These are phyloP conservation scores for Morella rubra DNA, from an alignment of 306 rosid genomes.

Conservation along the genomic window DNA sequence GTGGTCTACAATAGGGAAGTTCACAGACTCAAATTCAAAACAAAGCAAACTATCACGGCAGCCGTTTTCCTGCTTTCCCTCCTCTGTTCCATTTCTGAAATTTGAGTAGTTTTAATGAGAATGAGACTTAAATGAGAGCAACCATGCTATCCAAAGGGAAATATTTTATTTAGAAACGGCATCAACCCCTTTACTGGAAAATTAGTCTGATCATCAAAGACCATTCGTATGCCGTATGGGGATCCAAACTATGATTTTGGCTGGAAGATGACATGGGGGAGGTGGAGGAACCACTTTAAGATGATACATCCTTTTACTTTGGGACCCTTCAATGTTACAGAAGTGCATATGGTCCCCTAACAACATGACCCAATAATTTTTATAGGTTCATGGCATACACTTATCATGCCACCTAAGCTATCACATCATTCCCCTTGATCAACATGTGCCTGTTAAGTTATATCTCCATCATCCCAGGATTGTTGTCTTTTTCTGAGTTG, in stretches of 20 bases:
- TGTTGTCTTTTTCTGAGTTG: not conserved
- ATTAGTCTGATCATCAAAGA: not conserved
- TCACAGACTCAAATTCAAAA: not conserved
- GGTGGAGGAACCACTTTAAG: not conserved
- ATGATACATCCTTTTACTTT: not conserved
- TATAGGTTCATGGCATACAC: slow-evolving; percentile 40
- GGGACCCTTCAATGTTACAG: not conserved
- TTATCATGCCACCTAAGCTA: slow-evolving; percentile 58
- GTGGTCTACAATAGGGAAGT: not conserved
- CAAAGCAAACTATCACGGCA: not conserved
- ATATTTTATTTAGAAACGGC: too few relatives aligned
- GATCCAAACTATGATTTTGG: too few relatives aligned
- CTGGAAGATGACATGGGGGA: not conserved
- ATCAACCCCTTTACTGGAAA: too few relatives aligned
- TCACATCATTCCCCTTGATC: slow-evolving; percentile 49
- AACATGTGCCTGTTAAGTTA: slow-evolving; percentile 51
- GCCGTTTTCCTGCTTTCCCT: too few relatives aligned
- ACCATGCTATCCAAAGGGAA: too few relatives aligned
- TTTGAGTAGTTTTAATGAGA: too few relatives aligned
- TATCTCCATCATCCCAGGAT: slow-evolving; percentile 42
- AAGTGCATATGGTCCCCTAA: slow-evolving; percentile 61
- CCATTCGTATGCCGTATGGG: not conserved
- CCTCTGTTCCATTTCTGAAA: too few relatives aligned
- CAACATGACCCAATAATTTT: slow-evolving; percentile 45
- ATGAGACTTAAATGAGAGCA: too few relatives aligned